Percentiles rank a stretch among this genome's conserved stretches.
Conservation (phyloP, 2,329 filamentous ascomycete species). For the Pseudophaeomoniella oleicola region DNA sequence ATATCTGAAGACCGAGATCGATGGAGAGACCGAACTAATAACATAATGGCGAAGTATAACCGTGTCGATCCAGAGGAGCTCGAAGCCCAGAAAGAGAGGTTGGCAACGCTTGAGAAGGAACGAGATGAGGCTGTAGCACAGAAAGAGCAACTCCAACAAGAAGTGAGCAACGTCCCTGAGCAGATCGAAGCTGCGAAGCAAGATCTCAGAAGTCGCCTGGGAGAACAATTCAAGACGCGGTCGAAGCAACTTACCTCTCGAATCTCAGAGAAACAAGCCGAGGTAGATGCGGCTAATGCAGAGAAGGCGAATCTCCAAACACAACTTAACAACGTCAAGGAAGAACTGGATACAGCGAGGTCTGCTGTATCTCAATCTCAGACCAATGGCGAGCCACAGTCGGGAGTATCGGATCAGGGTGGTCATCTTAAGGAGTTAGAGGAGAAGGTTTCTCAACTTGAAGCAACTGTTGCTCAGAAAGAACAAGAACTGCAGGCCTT, state of each 20-base stretch:
- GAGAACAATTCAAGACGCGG: conserved; percentile 38
- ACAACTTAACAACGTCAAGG: conserved; percentile 48
- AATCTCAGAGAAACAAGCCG: conserved; percentile 37
- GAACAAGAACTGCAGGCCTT: conserved; percentile 29
- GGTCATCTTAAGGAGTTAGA: conserved; percentile 29
- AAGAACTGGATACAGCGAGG: conserved; percentile 50
- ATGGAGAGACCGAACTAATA: conserved; percentile 91
- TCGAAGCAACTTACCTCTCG: conserved; percentile 51
- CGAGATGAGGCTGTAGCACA: conserved; percentile 48
- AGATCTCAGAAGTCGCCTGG: conserved; percentile 31
- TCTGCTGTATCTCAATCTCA: conserved; percentile 20
- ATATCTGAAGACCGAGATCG: conserved; percentile 83
- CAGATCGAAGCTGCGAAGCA: conserved; percentile 32
- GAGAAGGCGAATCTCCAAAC: conserved; percentile 57
- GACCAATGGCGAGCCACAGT: conserved; percentile 26
- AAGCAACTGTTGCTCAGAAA: conserved; percentile 38
- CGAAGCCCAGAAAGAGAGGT: conserved; percentile 70
- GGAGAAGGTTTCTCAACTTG: conserved; percentile 38
- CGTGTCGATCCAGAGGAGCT: conserved; percentile 87
- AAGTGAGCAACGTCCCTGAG: conserved; percentile 32
- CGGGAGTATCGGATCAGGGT: conserved; percentile 29
- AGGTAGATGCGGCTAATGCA: conserved; percentile 32
- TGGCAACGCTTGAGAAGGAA: conserved; percentile 52
- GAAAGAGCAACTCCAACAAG: conserved; percentile 33
- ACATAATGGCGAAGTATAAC: conserved; percentile 91